Evolutionary conservation across 257 asterid species (phyloP).

Genomic region (Capsicum chinense): DNA sequence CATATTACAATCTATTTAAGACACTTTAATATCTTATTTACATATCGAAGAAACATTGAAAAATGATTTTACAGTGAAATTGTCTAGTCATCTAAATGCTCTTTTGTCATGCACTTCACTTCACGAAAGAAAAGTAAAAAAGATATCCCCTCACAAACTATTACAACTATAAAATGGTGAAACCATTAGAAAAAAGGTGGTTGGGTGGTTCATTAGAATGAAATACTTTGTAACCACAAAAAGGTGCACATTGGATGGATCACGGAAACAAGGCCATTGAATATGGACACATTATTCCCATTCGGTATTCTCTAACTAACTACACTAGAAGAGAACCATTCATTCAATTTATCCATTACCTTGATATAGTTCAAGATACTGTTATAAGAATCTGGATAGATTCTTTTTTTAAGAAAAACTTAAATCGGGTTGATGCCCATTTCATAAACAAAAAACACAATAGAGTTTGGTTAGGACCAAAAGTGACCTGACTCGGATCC

Average conservation of each 20-base stretch:
- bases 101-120: background rate
- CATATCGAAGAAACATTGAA: background rate
- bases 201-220: background rate
- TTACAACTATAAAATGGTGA: background rate
- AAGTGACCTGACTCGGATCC: no score
- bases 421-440: no score
- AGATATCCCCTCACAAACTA: background rate
- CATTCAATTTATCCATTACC: slow-evolving; percentile 20
- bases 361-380: background rate
- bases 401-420: no score
- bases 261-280: slow-evolving; percentile 35
- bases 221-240: background rate
- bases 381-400: background rate
- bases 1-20: background rate
- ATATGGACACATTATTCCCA: slow-evolving; percentile 41
- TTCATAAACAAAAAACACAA: no score
- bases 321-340: slow-evolving; percentile 17
- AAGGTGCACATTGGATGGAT: slow-evolving; percentile 28
- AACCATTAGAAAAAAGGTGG: background rate
- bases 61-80: no score
- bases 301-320: slow-evolving; percentile 22
- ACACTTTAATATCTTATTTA: background rate
- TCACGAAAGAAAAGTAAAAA: background rate
- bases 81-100: background rate
- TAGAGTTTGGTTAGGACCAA: no score